Base-by-base conservation (phyloP, 345 rosid genomes). In the Tarenaya hassleriana region DNA sequence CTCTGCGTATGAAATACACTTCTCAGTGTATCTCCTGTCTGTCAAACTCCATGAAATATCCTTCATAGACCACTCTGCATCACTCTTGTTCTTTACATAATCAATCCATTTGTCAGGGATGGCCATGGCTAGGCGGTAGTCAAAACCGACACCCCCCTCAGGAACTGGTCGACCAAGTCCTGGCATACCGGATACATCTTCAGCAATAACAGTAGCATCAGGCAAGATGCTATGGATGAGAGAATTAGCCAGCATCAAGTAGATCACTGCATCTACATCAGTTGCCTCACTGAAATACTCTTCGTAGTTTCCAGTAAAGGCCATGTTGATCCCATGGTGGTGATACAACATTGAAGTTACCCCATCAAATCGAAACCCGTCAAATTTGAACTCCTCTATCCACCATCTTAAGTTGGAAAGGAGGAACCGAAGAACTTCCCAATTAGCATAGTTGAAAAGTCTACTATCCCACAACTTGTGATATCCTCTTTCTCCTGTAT, bases 101-200 rank as follows among this genome's bases (percentile, higher is more conserved):
- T 84, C 86, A 59, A 81, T 81, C 94, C 94, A 84, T 53, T 48
- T 80, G 66, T 84, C 94, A 54, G 94, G 94, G 56, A 84, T 73
- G 41, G 79, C 94, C 94, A 84, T 84, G 11, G 86, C 84, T 49
- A 84, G 60, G 52, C 88, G 86, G 66, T 78, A 84, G 45, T 84
- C 80, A 18, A 84, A 81, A 55, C 94, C 94, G 32, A 73, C 52
- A 17, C 88, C 86, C 6, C 80, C 83, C 54, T 73, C 78, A 56
- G 74, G 66, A 56, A 81, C 86, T 51, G 78, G 72, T 62, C 67
- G 68, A 59, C 88, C 67, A 54, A 84, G 88, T 67, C 82, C 94
- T 51, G 94, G 94, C 88, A 79, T 81, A 47, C 88, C 94, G 41
- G 94, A 84, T 50, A 84, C 94, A 64, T 84, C 88, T 70, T 84